Base-by-base conservation (phyloP, 2,329 filamentous ascomycete genomes). In the Penicillium brevicompactum region DNA sequence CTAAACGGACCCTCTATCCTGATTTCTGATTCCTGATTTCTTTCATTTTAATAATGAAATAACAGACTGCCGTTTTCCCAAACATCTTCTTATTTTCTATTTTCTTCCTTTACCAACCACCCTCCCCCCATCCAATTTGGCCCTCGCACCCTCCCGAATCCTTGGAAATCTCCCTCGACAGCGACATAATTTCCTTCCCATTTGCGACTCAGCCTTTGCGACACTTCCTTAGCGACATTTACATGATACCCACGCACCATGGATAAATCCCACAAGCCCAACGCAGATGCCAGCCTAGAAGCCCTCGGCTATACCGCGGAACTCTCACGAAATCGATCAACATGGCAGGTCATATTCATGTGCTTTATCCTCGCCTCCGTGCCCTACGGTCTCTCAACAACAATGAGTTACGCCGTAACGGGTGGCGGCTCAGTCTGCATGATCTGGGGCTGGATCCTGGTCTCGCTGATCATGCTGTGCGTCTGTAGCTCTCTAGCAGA, bases 371-470 rank as follows among this genome's bases (percentile, higher is more conserved):
- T 90, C 70, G 88, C 89, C 83, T 86, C 86, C 6, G 85, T 85
- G 8, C 85, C 85, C 0, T 87, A 86, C 61, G 86, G 86, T 41
- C 74, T 88, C 30, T 82, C 78, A 8, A 88, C 87, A 2, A 89
- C 87, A 0, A 77, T 89, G 61, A 84, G 83, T 71, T 86, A 88
- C 66, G 84, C 84, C 16, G 76, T 89, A 87, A 82, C 82, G 7
- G 85, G 88, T 67, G 87, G 87, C 16, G 85, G 88, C 67, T 80
- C 81, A 16, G 86, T 89, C n/a, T 88, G 86, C 30, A 81, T 90
- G 38, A 74, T 90, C 56, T 90, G 84, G 80, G 88, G 87, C 43
- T 90, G 83, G 84, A 78, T 88, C n/a, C 68, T 87, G 32, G 80
- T 89, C 14, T 85, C 84, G 3, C 68, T 86, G 44, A 82, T 88